phyloP scores from a whole-genome alignment of 257 asterid species.

The Solanum megistacrolobum region DNA sequence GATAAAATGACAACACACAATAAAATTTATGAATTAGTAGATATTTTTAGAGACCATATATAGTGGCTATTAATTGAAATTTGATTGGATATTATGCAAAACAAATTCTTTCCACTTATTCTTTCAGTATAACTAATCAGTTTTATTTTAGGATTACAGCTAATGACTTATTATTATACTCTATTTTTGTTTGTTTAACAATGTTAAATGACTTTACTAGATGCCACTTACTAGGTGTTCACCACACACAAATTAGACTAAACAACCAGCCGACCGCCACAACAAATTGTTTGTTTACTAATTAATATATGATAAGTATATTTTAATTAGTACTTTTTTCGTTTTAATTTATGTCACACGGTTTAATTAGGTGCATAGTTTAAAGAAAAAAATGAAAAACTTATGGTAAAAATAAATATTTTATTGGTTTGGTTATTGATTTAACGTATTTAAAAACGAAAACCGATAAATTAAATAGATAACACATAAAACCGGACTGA shows the following conservation, averaged over 20 bases:
- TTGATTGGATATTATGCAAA: neutral
- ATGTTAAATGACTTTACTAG: neutral
- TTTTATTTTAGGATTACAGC: neutral
- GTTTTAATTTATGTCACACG: fast-evolving
- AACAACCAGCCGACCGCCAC: neutral
- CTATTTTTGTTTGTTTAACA: neutral
- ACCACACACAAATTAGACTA: neutral
- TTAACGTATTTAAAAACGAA: too few relatives aligned
- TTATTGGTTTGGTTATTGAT: too few relatives aligned
- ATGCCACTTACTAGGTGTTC: neutral
- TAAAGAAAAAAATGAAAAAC: too few relatives aligned
- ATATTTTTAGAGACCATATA: neutral
- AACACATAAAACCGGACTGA: fast-evolving
- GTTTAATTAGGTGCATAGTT: neutral
- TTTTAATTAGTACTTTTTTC: neutral
- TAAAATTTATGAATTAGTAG: neutral
- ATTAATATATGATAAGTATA: neutral
- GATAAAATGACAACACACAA: neutral
- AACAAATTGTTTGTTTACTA: neutral
- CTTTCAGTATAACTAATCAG: neutral
- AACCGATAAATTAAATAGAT: fast-evolving
- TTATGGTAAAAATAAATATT: neutral
- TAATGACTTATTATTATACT: neutral
- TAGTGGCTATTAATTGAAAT: neutral
- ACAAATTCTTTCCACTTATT: neutral